Evolutionary conservation across 129 eudicot genomes (phyloP).

Genomic region (Lactuca sativa): DNA sequence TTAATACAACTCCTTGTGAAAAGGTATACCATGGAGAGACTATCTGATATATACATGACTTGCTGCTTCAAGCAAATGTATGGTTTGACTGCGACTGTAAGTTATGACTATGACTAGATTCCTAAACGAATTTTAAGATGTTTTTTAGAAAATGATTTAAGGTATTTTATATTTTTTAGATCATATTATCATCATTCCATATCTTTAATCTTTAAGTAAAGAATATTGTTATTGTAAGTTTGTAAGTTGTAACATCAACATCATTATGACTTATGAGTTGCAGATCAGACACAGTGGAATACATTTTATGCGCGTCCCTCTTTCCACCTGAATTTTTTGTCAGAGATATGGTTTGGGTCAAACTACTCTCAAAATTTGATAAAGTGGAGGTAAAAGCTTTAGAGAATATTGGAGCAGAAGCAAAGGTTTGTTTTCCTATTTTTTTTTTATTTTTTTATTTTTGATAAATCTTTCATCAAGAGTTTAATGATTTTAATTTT

Average conservation of each 20-base stretch:
- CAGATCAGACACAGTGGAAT: conserved; percentile 87
- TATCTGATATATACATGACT: conserved; percentile 72
- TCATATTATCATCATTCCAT: not conserved
- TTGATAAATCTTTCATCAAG: too few relatives aligned
- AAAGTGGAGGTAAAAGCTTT: conserved; percentile 92
- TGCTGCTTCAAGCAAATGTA: conserved; percentile 47
- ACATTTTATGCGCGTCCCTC: conserved; percentile 58
- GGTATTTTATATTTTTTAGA: conserved; percentile 43
- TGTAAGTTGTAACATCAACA: not conserved
- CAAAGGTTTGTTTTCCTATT: conserved; percentile 58
- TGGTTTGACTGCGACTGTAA: conserved; percentile 33
- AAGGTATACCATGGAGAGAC: conserved; percentile 84
- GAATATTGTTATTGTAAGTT: not conserved
- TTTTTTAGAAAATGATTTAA: conserved; percentile 91
- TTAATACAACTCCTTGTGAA: conserved; percentile 67
- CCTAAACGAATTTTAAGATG: conserved; percentile 85
- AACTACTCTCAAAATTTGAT: conserved; percentile 71
- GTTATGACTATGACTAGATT: conserved; percentile 81
- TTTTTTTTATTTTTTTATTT: not conserved
- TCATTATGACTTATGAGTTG: conserved; percentile 10
- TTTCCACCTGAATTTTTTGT: conserved; percentile 73
- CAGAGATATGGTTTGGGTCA: conserved; percentile 81
- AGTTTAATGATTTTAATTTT: too few relatives aligned
- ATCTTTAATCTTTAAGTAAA: too few relatives aligned
- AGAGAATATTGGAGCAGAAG: conserved; percentile 90